Evolutionary conservation across 176 grass and related monocot genomes (phyloP).

Genomic region (Neostapfia colusana): DNA sequence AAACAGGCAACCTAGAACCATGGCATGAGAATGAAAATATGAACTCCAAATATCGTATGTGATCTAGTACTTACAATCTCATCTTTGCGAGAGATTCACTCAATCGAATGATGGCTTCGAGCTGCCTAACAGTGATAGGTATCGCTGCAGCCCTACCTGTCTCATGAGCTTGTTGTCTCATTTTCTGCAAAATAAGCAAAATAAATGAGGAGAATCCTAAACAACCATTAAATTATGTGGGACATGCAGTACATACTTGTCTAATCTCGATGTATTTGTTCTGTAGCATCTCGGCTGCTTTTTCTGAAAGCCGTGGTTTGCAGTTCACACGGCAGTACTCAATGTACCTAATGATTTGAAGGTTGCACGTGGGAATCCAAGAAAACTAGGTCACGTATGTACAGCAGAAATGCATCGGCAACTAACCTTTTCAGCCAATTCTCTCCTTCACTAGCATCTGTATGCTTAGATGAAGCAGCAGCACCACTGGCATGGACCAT

Average conservation of each 20-base stretch:
- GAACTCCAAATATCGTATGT: neutral
- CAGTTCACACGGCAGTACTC: constrained; percentile 85
- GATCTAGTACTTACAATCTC: constrained; percentile 70
- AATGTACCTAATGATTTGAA: constrained; percentile 62
- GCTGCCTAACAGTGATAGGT: constrained; percentile 97
- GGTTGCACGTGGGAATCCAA: constrained; percentile 12
- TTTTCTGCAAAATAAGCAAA: constrained; percentile 68
- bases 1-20: no score
- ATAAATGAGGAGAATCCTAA: neutral
- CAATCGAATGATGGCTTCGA: constrained; percentile 94
- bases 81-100: constrained; percentile 99
- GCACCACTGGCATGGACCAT: constrained; percentile 93
- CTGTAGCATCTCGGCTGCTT: constrained; percentile 89
- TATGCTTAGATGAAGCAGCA: constrained; percentile 45
- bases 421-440: constrained; percentile 92
- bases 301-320: constrained; percentile 83
- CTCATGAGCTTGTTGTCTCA: constrained; percentile 93
- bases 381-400: constrained; percentile 1
- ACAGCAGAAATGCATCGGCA: constrained; percentile 2
- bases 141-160: constrained; percentile 79
- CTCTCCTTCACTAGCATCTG: constrained; percentile 72
- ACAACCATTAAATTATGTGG: neutral
- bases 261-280: constrained; percentile 99
- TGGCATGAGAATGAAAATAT: no score
- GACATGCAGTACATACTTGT: constrained; percentile 50